Percentiles rank a stretch among this genome's conserved stretches.
Evolutionary conservation across 805 yeast genomes (phyloP).

Genomic region (Yarrowia porcina): DNA sequence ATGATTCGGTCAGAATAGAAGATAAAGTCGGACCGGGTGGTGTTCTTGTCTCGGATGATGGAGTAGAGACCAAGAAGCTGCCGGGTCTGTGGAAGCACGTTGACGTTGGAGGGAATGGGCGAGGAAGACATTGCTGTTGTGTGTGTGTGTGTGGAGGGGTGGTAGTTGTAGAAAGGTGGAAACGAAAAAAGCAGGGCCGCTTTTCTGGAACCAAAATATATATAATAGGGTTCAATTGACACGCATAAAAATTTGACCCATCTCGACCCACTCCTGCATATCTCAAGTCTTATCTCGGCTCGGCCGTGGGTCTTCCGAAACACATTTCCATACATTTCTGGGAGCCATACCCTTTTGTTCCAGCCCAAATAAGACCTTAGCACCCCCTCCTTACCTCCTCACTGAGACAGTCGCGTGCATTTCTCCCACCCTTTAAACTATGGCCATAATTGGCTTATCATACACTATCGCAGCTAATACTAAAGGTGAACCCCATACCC

Average conservation of each 20-base stretch:
- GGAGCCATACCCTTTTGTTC: not conserved
- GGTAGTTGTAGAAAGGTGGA: not conserved
- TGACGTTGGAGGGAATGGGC: slow-evolving; percentile 49
- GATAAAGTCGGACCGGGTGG: slow-evolving; percentile 87
- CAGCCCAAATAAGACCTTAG: not conserved
- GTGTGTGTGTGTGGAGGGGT: not conserved
- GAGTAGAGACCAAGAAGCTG: slow-evolving; percentile 73
- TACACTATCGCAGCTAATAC: slow-evolving; percentile 19
- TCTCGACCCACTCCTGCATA: slow-evolving; percentile 20
- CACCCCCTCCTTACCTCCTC: not conserved
- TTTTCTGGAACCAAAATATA: slow-evolving; percentile 15
- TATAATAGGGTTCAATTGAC: slow-evolving; percentile 20
- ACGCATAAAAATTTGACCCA: slow-evolving; percentile 23
- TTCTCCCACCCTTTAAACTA: slow-evolving; percentile 13
- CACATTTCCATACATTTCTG: not conserved
- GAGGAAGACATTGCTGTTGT: slow-evolving; percentile 5
- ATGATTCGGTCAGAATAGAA: slow-evolving; percentile 95
- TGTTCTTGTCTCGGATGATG: slow-evolving; percentile 77
- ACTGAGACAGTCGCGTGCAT: slow-evolving; percentile 1
- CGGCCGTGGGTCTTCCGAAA: slow-evolving; percentile 6
- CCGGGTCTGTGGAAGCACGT: slow-evolving; percentile 78
- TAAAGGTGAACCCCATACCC: not conserved
- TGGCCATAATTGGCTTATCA: slow-evolving; percentile 15
- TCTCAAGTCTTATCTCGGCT: slow-evolving; percentile 21
- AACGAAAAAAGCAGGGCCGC: not conserved